Conservation (phyloP, 2,329 filamentous ascomycete species). For the Colletotrichum godetiae region DNA sequence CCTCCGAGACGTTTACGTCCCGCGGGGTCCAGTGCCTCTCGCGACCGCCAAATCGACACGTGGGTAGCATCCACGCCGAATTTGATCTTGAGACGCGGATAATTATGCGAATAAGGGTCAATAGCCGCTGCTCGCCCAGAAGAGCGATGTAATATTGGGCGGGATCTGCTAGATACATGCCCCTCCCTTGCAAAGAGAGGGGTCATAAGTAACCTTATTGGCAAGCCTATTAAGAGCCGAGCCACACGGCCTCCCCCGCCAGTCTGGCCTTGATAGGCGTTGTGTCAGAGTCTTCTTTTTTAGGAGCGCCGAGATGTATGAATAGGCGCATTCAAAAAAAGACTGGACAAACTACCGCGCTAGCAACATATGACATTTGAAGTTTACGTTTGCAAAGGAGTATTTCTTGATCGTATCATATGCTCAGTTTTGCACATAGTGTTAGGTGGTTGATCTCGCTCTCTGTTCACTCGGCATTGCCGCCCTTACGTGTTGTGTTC, state of each 20-base stretch:
- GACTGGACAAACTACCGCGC: neutral
- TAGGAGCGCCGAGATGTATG: neutral
- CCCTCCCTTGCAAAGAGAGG: neutral
- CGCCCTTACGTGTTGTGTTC: neutral
- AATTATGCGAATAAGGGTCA: neutral
- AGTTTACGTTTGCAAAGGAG: no score
- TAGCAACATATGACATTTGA: no score
- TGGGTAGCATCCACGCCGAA: neutral
- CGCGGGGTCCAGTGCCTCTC: constrained; percentile 7
- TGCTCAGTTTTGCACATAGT: neutral
- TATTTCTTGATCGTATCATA: neutral
- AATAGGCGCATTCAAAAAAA: neutral
- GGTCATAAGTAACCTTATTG: neutral
- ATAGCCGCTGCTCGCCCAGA: neutral
- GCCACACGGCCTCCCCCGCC: neutral
- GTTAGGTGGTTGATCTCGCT: no score
- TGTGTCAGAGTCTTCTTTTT: constrained; percentile 3
- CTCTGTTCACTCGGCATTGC: neutral
- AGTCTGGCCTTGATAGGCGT: neutral
- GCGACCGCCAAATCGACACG: neutral
- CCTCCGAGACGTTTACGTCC: neutral
- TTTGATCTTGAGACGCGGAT: neutral
- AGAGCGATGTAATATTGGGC: neutral
- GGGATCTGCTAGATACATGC: neutral
- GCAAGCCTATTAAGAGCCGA: neutral